phyloP scores from a whole-genome alignment of 306 rosid genomes.

The Lathyrus sativus region DNA sequence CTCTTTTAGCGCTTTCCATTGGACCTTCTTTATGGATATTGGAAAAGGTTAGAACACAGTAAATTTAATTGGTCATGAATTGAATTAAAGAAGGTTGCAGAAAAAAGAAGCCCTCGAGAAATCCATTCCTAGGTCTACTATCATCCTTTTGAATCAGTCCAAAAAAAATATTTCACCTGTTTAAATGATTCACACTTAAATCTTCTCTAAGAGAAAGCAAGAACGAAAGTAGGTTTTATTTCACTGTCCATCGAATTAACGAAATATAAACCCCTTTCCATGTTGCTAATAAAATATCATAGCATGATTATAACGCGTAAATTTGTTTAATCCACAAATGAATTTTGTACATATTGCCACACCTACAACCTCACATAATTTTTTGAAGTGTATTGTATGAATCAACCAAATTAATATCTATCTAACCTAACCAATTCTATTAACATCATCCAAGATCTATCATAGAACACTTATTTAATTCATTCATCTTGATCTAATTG shows the following conservation, averaged over 20 bases:
- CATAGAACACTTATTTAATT: neutral
- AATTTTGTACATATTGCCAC: neutral
- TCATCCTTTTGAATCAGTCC: no score
- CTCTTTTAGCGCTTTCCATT: no score
- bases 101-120: no score
- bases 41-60: no score
- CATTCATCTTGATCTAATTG: constrained; percentile 32
- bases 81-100: no score
- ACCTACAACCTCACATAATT: neutral
- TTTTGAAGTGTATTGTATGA: constrained; percentile 5
- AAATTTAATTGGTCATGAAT: no score
- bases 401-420: neutral
- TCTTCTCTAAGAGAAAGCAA: no score
- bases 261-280: neutral
- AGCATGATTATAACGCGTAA: constrained; percentile 8
- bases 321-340: constrained; percentile 2
- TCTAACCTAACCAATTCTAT: neutral
- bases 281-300: neutral
- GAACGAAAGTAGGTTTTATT: no score
- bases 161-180: no score
- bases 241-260: neutral
- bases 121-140: no score
- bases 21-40: no score
- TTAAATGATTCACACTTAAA: no score
- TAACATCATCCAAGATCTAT: neutral